Evolutionary conservation across 1,284 basidiomycete species (phyloP).

Genomic region (Tremellales sp.): DNA sequence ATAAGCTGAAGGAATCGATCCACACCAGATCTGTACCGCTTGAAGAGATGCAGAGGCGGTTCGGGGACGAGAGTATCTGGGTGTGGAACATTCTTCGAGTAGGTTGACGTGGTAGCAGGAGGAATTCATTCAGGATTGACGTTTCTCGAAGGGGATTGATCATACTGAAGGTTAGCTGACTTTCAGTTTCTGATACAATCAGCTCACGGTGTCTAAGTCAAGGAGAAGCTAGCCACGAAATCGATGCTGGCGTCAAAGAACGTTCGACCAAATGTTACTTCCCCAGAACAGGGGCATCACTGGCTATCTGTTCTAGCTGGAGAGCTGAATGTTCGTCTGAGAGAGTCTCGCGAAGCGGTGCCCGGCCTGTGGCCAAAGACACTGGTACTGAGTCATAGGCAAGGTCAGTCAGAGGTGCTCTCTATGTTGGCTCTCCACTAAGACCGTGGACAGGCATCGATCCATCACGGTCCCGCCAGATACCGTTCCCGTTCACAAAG

Average conservation of each 20-base stretch:
- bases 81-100: slow-evolving; percentile 71
- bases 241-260: slow-evolving; percentile 95
- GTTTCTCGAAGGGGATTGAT: slow-evolving; percentile 70
- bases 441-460: slow-evolving; percentile 59
- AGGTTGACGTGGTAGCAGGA: too few relatives aligned
- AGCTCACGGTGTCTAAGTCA: slow-evolving; percentile 58
- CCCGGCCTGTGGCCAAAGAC: slow-evolving; percentile 90
- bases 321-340: slow-evolving; percentile 78
- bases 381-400: slow-evolving; percentile 69
- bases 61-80: slow-evolving; percentile 66
- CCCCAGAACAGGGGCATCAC: slow-evolving; percentile 68
- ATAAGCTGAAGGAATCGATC: slow-evolving; percentile 5
- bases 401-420: slow-evolving; percentile 53
- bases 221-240: slow-evolving; percentile 76
- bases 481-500: slow-evolving; percentile 71
- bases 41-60: slow-evolving; percentile 53
- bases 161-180: slow-evolving; percentile 68
- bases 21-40: slow-evolving; percentile 47
- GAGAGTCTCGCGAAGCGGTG: slow-evolving; percentile 69
- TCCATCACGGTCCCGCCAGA: slow-evolving; percentile 68
- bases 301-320: slow-evolving; percentile 90
- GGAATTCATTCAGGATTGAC: neutral
- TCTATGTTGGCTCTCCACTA: slow-evolving; percentile 5
- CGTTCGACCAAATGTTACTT: slow-evolving; percentile 69
- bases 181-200: slow-evolving; percentile 7